A percentile compares a stretch with the other conserved stretches of the same genome.
Conservation (phyloP, 1,284 basidiomycete species). For the Tilletia indica region DNA sequence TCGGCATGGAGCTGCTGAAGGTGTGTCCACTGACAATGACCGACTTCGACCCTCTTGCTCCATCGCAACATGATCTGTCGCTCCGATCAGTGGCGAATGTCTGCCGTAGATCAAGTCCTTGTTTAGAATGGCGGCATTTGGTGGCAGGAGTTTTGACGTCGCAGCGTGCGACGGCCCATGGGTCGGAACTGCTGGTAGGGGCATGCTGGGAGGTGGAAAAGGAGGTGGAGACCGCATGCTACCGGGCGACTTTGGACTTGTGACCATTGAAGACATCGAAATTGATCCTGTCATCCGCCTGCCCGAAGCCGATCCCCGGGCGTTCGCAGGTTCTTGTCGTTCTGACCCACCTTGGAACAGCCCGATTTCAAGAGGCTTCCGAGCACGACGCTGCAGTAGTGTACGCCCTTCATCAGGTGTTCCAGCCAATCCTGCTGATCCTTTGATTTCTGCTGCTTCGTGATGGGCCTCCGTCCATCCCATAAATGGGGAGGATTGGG, state of each 20-base stretch:
- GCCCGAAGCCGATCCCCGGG: background rate
- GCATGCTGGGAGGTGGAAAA: constrained; percentile 4
- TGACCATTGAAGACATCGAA: background rate
- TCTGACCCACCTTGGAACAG: background rate
- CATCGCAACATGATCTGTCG: background rate
- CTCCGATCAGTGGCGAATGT: background rate
- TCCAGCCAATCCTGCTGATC: background rate
- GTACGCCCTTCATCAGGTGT: background rate
- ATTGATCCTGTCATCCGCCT: background rate
- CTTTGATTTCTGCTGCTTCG: background rate
- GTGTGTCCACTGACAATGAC: background rate
- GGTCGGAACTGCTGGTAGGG: background rate
- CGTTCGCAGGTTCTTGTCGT: background rate
- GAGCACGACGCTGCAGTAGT: background rate
- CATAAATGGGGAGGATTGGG: too few relatives aligned
- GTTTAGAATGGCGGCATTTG: background rate
- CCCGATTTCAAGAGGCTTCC: background rate
- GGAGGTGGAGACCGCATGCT: constrained; percentile 7
- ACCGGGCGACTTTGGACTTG: background rate
- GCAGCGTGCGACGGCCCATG: background rate
- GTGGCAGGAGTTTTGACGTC: background rate
- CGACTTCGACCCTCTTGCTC: background rate
- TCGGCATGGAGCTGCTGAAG: background rate
- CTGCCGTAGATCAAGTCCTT: background rate
- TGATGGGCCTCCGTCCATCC: background rate